Conservation (phyloP, 2,329 filamentous ascomycete genomes). For the Cytospora piceicola region DNA sequence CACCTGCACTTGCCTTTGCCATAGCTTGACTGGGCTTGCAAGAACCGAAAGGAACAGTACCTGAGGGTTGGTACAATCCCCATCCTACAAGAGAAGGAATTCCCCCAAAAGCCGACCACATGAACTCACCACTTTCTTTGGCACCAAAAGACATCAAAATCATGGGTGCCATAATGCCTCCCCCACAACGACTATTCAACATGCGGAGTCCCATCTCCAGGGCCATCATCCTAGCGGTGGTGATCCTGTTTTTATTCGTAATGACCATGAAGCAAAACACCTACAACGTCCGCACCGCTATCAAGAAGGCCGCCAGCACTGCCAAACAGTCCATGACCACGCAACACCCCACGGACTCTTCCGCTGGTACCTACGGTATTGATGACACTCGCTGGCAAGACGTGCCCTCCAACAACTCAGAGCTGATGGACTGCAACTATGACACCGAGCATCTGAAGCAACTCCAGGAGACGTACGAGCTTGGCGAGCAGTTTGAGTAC, state of each 20-base stretch:
- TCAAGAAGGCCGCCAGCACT: constrained; percentile 46
- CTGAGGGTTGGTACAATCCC: constrained; percentile 27
- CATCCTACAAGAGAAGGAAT: constrained; percentile 8
- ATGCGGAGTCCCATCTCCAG: constrained; percentile 55
- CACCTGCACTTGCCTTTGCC: constrained; percentile 9
- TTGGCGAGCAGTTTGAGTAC: constrained; percentile 58
- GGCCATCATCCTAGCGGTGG: constrained; percentile 49
- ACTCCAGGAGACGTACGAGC: constrained; percentile 51
- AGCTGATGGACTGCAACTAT: constrained; percentile 55
- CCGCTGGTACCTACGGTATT: constrained; percentile 46
- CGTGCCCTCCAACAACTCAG: constrained; percentile 41
- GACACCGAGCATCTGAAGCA: constrained; percentile 51
- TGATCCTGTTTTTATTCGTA: constrained; percentile 48
- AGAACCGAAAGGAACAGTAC: constrained; percentile 18
- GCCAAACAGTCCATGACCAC: constrained; percentile 39
- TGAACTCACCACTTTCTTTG: constrained; percentile 30
- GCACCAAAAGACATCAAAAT: constrained; percentile 31
- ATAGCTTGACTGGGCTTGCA: constrained; percentile 17
- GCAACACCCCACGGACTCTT: constrained; percentile 41
- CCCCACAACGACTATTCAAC: constrained; percentile 47
- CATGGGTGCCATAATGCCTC: constrained; percentile 32
- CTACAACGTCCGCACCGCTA: constrained; percentile 46
- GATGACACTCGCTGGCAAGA: constrained; percentile 25
- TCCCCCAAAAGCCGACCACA: constrained; percentile 24
- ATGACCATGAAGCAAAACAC: constrained; percentile 48